Evolutionary conservation across 2,329 filamentous ascomycete genomes (phyloP).

Genomic region (Orbilia oligospora): DNA sequence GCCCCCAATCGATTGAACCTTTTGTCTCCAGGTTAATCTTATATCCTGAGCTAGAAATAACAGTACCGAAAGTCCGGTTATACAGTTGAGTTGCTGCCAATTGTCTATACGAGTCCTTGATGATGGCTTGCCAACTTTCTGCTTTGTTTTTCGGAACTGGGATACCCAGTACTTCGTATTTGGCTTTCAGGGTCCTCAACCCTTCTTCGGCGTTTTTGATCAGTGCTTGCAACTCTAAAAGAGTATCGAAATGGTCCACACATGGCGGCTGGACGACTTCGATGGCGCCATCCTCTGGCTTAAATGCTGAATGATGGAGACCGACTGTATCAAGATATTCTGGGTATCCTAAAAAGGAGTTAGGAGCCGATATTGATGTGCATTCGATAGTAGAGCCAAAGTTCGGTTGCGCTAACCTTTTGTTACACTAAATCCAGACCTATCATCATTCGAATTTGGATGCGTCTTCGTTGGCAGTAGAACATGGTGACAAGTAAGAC

Average conservation of each 20-base stretch:
- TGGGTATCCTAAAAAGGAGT: background rate
- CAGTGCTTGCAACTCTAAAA: constrained; percentile 2
- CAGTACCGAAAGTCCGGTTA: constrained; percentile 18
- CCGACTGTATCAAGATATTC: background rate
- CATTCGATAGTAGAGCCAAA: too few relatives aligned
- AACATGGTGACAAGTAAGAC: constrained; percentile 25
- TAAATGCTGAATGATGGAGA: background rate
- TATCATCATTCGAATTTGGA: background rate
- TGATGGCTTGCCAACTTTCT: constrained; percentile 17
- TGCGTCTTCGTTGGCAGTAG: constrained; percentile 30
- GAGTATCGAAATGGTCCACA: constrained; percentile 25
- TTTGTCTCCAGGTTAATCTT: background rate
- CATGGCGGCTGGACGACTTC: constrained; percentile 21
- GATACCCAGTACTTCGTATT: constrained; percentile 6
- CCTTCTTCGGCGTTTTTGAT: constrained; percentile 11
- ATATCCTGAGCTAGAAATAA: background rate
- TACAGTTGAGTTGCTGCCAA: constrained; percentile 7
- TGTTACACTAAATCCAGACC: too few relatives aligned
- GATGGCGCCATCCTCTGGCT: background rate
- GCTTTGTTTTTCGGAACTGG: constrained; percentile 1
- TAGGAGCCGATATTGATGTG: too few relatives aligned
- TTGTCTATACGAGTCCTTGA: too few relatives aligned
- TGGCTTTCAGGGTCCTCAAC: constrained; percentile 16
- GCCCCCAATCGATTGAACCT: background rate
- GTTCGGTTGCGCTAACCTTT: too few relatives aligned